A percentile compares a stretch with the other conserved stretches of the same genome.
Evolutionary conservation across 345 rosid species (phyloP).

Genomic region (Hypericum perforatum): DNA sequence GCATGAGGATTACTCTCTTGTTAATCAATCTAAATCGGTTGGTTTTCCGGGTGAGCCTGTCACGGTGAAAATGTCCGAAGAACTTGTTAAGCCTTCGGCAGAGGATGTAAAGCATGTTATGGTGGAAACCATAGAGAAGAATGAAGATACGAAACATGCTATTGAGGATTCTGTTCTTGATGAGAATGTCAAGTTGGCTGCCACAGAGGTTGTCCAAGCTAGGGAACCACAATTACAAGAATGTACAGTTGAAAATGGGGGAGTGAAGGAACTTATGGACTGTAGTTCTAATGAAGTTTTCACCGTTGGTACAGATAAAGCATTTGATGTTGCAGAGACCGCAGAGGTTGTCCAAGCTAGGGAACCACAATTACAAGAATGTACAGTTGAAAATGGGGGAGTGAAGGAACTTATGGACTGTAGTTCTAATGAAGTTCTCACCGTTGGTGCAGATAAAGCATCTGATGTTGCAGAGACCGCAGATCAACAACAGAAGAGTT

Average conservation of each 20-base stretch:
- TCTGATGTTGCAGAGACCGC: constrained; percentile 8
- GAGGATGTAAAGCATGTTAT: background rate
- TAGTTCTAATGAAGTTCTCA: no score
- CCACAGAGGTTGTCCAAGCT: constrained; percentile 16
- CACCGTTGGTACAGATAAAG: background rate
- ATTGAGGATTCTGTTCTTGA: constrained; percentile 1
- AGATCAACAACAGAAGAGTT: constrained; percentile 5
- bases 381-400: no score
- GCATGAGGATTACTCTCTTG: constrained; percentile 5
- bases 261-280: no score
- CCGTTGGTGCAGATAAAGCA: constrained; percentile 1
- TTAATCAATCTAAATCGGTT: constrained; percentile 4
- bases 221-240: background rate
- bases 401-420: no score
- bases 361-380: background rate
- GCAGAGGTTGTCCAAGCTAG: constrained; percentile 16
- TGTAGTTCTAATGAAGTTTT: no score
- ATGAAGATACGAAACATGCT: background rate
- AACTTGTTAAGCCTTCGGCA: constrained; percentile 1
- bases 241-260: no score
- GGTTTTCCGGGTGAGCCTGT: constrained; percentile 9
- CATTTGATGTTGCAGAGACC: constrained; percentile 9
- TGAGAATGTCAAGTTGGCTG: constrained; percentile 10
- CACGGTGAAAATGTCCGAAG: constrained; percentile 11
- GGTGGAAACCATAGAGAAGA: background rate